Evolutionary conservation across 768 basidiomycete species (phyloP).

Genomic region (Terana coerulea): DNA sequence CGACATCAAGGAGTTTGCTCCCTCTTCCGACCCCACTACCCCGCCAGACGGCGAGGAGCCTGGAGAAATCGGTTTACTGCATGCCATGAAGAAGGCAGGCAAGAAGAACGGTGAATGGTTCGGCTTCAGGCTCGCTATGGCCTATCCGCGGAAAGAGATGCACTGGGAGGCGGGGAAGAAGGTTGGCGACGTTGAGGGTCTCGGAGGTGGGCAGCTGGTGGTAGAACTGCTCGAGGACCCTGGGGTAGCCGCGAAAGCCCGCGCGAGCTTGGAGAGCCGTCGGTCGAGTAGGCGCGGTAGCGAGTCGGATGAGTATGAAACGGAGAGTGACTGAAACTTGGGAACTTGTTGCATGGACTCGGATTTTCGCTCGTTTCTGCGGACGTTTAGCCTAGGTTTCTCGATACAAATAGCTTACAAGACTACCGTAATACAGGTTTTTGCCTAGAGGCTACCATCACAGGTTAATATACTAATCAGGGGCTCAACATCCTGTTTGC

Average conservation of each 20-base stretch:
- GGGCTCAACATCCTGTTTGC: no score
- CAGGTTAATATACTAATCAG: no score
- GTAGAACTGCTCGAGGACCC: slow-evolving; percentile 43
- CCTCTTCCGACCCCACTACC: slow-evolving; percentile 36
- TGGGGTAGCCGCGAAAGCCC: slow-evolving; percentile 17
- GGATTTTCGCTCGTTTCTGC: background rate
- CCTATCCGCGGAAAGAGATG: slow-evolving; percentile 69
- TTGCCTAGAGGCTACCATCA: background rate
- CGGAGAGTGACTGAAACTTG: slow-evolving; percentile 32
- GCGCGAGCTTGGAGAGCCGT: slow-evolving; percentile 6
- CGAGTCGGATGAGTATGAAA: slow-evolving; percentile 54
- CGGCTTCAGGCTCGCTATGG: slow-evolving; percentile 65
- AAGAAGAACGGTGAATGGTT: slow-evolving; percentile 47
- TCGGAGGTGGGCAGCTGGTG: slow-evolving; percentile 63
- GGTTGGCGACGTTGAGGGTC: slow-evolving; percentile 43
- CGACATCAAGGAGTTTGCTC: slow-evolving; percentile 22
- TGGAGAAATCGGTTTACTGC: slow-evolving; percentile 33
- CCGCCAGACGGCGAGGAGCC: slow-evolving; percentile 34
- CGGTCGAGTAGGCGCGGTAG: slow-evolving; percentile 20
- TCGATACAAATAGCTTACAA: background rate
- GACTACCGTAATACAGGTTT: background rate
- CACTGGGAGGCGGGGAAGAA: slow-evolving; percentile 38
- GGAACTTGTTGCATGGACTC: background rate
- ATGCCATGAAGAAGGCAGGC: slow-evolving; percentile 26
- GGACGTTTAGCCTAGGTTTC: background rate